phyloP scores from a whole-genome alignment of 192 early-diverging fungal species.

The Thoreauomyces humboldtii region DNA sequence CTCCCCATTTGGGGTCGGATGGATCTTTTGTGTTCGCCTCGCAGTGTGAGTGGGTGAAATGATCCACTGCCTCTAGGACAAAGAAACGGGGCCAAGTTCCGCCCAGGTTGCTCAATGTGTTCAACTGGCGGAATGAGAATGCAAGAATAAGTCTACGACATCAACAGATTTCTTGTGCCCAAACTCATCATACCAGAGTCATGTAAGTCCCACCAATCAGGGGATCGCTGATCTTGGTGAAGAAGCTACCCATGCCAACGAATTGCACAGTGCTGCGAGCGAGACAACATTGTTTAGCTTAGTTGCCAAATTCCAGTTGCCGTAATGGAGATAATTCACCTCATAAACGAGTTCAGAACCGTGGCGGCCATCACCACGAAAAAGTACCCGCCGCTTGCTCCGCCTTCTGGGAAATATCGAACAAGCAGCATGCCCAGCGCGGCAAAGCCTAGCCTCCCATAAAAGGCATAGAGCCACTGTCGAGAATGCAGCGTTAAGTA shows the following conservation, averaged over 20 bases:
- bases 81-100: conserved; percentile 97
- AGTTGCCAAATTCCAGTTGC: too few relatives aligned
- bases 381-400: conserved; percentile 69
- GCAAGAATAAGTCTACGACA: too few relatives aligned
- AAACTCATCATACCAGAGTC: conserved; percentile 44
- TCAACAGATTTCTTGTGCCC: too few relatives aligned
- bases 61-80: conserved; percentile 85
- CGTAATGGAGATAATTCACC: too few relatives aligned
- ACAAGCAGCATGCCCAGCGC: conserved; percentile 83
- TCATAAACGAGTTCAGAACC: conserved; percentile 80
- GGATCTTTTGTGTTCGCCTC: conserved; percentile 20
- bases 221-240: conserved; percentile 93
- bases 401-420: conserved; percentile 69
- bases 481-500: too few relatives aligned
- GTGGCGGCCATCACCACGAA: conserved; percentile 72
- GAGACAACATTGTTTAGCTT: too few relatives aligned
- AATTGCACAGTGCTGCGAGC: conserved; percentile 83
- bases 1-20: conserved; percentile 35
- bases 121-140: conserved; percentile 56
- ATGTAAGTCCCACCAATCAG: conserved; percentile 78
- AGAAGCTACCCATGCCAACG: conserved; percentile 92
- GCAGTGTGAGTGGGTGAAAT: conserved; percentile 80
- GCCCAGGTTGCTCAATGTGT: conserved; percentile 94
- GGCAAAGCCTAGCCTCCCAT: conserved; percentile 76
- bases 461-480: conserved; percentile 88